A percentile compares a stretch with the other conserved stretches of the same genome.
phyloP scores from a whole-genome alignment of 2,329 filamentous ascomycete genomes.

The Stemphylium lycopersici region DNA sequence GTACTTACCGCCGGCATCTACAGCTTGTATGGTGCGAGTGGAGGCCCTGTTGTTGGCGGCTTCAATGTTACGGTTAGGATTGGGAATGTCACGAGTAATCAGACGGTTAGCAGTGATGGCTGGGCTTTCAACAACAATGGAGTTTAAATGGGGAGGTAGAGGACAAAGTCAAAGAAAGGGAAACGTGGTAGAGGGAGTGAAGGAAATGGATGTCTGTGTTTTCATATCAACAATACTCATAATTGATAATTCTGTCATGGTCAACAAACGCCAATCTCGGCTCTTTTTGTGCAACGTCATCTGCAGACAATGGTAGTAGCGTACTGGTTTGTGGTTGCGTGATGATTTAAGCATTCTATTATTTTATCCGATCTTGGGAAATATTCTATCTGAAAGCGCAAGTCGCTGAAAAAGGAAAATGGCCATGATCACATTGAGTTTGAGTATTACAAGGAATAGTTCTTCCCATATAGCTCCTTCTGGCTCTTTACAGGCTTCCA shows the following conservation, averaged over 20 bases:
- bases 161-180: neutral
- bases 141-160: neutral
- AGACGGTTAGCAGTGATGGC: constrained; percentile 12
- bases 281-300: no score
- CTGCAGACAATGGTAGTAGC: no score
- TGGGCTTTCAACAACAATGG: no score
- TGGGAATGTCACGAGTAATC: constrained; percentile 20
- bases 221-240: neutral
- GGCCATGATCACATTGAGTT: neutral
- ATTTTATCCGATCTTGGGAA: neutral
- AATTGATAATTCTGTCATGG: no score
- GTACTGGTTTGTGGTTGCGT: no score
- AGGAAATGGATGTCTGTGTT: neutral
- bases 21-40: constrained; percentile 36
- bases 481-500: constrained; percentile 58
- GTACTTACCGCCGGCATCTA: constrained; percentile 30
- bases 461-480: constrained; percentile 27
- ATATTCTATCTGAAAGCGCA: neutral
- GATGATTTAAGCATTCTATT: neutral
- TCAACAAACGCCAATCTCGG: no score
- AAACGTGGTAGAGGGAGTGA: neutral
- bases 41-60: constrained; percentile 9
- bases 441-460: constrained; percentile 10
- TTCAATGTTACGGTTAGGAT: constrained; percentile 32
- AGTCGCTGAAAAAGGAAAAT: neutral